These are phyloP conservation scores for Articulospora tetracladia DNA, from an alignment of 495 filamentous ascomycete genomes.

Conservation along the genomic window DNA sequence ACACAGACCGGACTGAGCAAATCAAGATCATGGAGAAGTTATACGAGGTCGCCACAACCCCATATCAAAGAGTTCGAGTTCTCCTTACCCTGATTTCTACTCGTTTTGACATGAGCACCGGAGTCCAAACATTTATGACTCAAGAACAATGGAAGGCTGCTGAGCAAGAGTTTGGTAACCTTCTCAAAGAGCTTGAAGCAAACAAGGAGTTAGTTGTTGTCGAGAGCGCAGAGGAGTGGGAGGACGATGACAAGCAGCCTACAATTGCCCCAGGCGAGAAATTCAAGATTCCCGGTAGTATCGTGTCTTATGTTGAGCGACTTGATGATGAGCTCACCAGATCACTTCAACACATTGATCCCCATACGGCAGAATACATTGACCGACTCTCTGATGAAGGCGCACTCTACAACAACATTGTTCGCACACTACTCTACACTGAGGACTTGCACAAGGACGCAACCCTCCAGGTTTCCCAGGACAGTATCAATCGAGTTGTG, in stretches of 20 bases:
- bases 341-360: slow-evolving; percentile 93
- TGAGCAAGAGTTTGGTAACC: slow-evolving; percentile 72
- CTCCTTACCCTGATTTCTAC: slow-evolving; percentile 90
- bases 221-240: slow-evolving; percentile 95
- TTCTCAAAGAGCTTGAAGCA: slow-evolving; percentile 76
- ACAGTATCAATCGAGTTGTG: slow-evolving; percentile 82
- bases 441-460: slow-evolving; percentile 70
- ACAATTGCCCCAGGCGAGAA: slow-evolving; percentile 64
- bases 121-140: slow-evolving; percentile 80
- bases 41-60: slow-evolving; percentile 76
- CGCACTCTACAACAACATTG: slow-evolving; percentile 85
- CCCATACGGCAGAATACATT: slow-evolving; percentile 98
- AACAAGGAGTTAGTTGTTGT: slow-evolving; percentile 77
- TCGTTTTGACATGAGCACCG: slow-evolving; percentile 86
- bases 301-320: slow-evolving; percentile 92
- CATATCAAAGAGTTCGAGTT: slow-evolving; percentile 93
- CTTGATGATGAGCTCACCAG: slow-evolving; percentile 97
- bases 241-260: slow-evolving; percentile 94
- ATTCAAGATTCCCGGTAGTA: slow-evolving; percentile 82
- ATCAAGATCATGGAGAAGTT: slow-evolving; percentile 97
- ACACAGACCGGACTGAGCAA: slow-evolving; percentile 91
- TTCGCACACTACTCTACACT: slow-evolving; percentile 80
- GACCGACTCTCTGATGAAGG: slow-evolving; percentile 89
- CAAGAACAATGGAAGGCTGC: slow-evolving; percentile 96
- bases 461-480: slow-evolving; percentile 71